These are phyloP conservation scores for Linum usitatissimum DNA, from an alignment of 345 rosid genomes.

Conservation along the genomic window DNA sequence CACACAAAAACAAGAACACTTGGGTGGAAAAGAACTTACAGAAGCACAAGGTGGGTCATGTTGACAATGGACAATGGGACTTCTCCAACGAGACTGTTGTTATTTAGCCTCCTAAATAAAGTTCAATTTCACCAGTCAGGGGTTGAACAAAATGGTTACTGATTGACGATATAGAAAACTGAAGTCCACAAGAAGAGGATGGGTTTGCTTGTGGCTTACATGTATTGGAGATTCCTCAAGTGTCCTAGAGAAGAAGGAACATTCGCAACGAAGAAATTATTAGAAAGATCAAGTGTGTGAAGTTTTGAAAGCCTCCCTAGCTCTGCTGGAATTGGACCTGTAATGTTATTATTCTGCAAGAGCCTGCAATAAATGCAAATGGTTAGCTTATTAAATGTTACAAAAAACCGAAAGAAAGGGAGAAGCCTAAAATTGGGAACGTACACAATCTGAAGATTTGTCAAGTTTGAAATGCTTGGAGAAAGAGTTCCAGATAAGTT, in stretches of 20 bases:
- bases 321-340: constrained; percentile 74
- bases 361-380: neutral
- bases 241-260: constrained; percentile 58
- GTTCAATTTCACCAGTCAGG: constrained; percentile 2
- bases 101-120: constrained; percentile 71
- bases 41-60: constrained; percentile 82
- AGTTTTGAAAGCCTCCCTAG: constrained; percentile 62
- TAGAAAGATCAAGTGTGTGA: constrained; percentile 84
- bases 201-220: constrained; percentile 37
- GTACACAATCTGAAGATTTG: constrained; percentile 78
- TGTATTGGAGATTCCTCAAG: constrained; percentile 59
- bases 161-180: neutral
- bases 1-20: constrained; percentile 3
- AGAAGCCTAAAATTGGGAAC: constrained; percentile 10
- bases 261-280: constrained; percentile 57
- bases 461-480: constrained; percentile 76
- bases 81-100: constrained; percentile 68
- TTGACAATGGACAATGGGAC: constrained; percentile 64
- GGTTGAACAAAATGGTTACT: neutral
- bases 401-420: too few species aligned
- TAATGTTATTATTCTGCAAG: constrained; percentile 74
- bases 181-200: neutral
- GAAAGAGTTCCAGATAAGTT: constrained; percentile 75
- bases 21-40: constrained; percentile 35
- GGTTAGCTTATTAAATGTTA: neutral